These are phyloP conservation scores for Zygosaccharomyces bailii DNA, from an alignment of 805 yeast genomes.

Conservation along the genomic window DNA sequence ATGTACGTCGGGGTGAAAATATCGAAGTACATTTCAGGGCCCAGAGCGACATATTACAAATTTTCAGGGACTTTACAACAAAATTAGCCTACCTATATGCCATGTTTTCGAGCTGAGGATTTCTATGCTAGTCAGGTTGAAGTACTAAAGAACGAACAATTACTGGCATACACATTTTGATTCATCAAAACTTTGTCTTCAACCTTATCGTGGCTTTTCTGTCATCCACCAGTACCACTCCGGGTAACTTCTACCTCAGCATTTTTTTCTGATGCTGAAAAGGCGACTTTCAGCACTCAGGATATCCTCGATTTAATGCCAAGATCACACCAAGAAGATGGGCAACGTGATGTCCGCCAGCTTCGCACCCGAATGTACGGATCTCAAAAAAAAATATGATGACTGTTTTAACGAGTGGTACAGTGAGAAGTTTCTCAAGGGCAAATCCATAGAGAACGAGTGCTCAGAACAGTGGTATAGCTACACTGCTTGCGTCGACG, in stretches of 20 bases:
- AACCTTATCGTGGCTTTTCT: no score
- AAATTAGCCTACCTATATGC: no score
- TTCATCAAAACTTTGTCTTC: no score
- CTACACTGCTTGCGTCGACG: conserved; percentile 84
- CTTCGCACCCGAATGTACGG: conserved; percentile 96
- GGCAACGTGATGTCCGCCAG: conserved; percentile 78
- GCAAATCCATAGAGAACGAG: conserved; percentile 63
- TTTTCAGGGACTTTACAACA: no score
- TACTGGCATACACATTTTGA: no score
- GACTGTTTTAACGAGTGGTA: conserved; percentile 95
- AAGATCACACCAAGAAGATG: conserved; percentile 38
- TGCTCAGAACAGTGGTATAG: conserved; percentile 87
- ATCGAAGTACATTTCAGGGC: no score
- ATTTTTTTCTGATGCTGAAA: not conserved
- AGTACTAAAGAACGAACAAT: no score
- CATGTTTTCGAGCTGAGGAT: no score
- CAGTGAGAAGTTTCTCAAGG: conserved; percentile 71
- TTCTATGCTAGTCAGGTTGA: no score
- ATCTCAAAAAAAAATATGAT: conserved; percentile 79
- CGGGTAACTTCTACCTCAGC: not conserved
- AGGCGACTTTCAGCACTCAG: not conserved
- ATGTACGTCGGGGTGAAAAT: no score
- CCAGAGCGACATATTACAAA: no score
- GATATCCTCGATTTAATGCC: not conserved
- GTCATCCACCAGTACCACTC: no score